Conservation (phyloP, 176 grass and related monocot species). For the Eragrostis nindensis region DNA sequence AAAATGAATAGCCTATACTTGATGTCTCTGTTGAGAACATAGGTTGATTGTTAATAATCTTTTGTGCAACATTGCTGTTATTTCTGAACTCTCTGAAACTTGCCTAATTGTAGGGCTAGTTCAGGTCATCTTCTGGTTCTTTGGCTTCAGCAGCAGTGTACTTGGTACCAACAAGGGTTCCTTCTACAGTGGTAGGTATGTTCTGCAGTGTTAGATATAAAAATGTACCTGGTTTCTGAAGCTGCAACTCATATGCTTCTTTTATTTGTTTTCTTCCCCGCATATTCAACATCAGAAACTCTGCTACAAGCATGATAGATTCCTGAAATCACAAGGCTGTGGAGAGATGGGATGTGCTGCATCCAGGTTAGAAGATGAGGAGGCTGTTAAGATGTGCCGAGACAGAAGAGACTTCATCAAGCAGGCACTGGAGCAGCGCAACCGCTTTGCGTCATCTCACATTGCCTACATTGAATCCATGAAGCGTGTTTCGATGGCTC, state of each 20-base stretch:
- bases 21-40: slow-evolving; percentile 16
- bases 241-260: slow-evolving; percentile 13
- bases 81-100: slow-evolving; percentile 46
- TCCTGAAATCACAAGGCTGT: slow-evolving; percentile 57
- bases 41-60: slow-evolving; percentile 29
- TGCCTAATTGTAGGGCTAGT: slow-evolving; percentile 29
- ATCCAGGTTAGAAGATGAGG: slow-evolving; percentile 94
- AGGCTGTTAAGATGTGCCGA: slow-evolving; percentile 89
- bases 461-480: slow-evolving; percentile 87
- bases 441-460: slow-evolving; percentile 72
- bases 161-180: slow-evolving; percentile 5
- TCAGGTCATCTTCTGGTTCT: background rate
- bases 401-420: slow-evolving; percentile 95
- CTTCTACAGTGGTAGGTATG: slow-evolving; percentile 38
- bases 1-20: slow-evolving; percentile 13
- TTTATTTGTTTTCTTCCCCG: background rate
- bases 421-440: slow-evolving; percentile 82
- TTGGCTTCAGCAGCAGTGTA: slow-evolving; percentile 31
- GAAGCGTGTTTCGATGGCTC: slow-evolving; percentile 78
- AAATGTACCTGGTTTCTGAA: slow-evolving; percentile 20
- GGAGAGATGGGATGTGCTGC: slow-evolving; percentile 98
- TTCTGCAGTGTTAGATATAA: slow-evolving; percentile 20
- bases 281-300: slow-evolving; percentile 21
- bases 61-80: background rate
- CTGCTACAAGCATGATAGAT: slow-evolving; percentile 57